These are phyloP conservation scores for Penicillium tannophilum DNA, from an alignment of 495 filamentous ascomycete genomes.

Conservation along the genomic window DNA sequence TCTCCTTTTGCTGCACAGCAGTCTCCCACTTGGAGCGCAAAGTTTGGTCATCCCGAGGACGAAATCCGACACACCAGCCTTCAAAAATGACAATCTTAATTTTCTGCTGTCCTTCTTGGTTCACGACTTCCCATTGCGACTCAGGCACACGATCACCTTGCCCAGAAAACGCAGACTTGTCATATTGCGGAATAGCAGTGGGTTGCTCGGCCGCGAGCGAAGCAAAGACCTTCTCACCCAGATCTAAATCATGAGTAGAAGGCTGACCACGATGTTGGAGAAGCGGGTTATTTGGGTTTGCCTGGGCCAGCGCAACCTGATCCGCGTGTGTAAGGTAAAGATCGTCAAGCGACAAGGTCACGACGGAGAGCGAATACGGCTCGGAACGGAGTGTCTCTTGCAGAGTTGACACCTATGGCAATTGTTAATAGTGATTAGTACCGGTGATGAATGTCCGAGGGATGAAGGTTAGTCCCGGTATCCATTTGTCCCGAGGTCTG, in stretches of 20 bases:
- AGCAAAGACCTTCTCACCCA: constrained; percentile 63
- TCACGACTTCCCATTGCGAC: constrained; percentile 63
- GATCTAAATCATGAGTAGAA: constrained; percentile 78
- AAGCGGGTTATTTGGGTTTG: constrained; percentile 70
- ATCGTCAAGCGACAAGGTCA: constrained; percentile 88
- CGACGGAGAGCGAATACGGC: constrained; percentile 67
- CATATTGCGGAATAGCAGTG: constrained; percentile 74
- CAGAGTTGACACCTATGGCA: constrained; percentile 62
- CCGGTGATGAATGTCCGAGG: neutral
- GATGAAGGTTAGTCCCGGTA: neutral
- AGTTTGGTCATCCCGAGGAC: constrained; percentile 56
- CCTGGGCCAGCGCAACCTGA: constrained; percentile 64
- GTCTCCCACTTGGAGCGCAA: constrained; percentile 59
- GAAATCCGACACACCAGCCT: constrained; percentile 92
- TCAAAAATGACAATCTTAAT: constrained; percentile 77
- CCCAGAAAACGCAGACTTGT: constrained; percentile 78
- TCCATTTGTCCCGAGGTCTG: constrained; percentile 16
- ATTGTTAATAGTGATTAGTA: neutral
- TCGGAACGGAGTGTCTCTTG: constrained; percentile 64
- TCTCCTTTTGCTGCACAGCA: constrained; percentile 49
- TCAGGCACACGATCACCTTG: constrained; percentile 73
- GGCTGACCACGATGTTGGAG: constrained; percentile 84
- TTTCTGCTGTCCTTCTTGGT: constrained; percentile 50
- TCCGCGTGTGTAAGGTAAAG: constrained; percentile 77
- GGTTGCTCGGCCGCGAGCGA: constrained; percentile 55